A percentile compares a stretch with the other conserved stretches of the same genome.
Conservation (phyloP, 208 protist genomes). For the Lotmaria passim region DNA sequence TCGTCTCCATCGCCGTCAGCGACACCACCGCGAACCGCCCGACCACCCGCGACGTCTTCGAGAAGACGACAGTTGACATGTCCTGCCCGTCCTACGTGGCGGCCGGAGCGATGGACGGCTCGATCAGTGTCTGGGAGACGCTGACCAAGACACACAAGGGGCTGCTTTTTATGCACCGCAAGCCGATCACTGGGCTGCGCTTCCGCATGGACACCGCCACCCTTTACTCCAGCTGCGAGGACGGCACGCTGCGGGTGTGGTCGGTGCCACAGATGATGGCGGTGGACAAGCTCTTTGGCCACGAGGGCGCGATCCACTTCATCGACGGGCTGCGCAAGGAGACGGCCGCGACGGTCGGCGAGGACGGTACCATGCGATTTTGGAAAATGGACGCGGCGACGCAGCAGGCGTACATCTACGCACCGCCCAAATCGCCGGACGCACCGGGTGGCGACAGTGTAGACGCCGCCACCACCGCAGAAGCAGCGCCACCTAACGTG, state of each 20-base stretch:
- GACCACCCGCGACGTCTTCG: constrained; percentile 73
- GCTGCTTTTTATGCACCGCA: constrained; percentile 84
- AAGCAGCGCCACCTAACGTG: constrained; percentile 28
- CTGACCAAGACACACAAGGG: constrained; percentile 64
- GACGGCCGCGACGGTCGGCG: constrained; percentile 78
- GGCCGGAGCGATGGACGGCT: constrained; percentile 75
- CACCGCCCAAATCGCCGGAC: constrained; percentile 16
- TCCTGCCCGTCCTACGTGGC: constrained; percentile 85
- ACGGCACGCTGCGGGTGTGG: constrained; percentile 90
- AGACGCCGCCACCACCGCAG: not conserved
- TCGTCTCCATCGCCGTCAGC: constrained; percentile 81
- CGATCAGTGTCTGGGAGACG: constrained; percentile 86
- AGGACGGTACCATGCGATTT: constrained; percentile 89
- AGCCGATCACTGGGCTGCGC: constrained; percentile 81
- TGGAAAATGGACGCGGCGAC: constrained; percentile 90
- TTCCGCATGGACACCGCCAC: constrained; percentile 75
- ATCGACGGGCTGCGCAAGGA: constrained; percentile 74
- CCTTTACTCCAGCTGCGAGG: constrained; percentile 75
- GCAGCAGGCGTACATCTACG: constrained; percentile 73
- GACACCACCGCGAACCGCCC: constrained; percentile 72
- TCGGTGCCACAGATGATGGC: constrained; percentile 83
- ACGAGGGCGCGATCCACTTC: constrained; percentile 66
- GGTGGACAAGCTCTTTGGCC: constrained; percentile 89
- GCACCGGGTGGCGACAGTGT: not conserved
- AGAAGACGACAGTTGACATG: constrained; percentile 81